These are phyloP conservation scores for Wickerhamiella qilinensis DNA, from an alignment of 805 yeast genomes.

Conservation along the genomic window DNA sequence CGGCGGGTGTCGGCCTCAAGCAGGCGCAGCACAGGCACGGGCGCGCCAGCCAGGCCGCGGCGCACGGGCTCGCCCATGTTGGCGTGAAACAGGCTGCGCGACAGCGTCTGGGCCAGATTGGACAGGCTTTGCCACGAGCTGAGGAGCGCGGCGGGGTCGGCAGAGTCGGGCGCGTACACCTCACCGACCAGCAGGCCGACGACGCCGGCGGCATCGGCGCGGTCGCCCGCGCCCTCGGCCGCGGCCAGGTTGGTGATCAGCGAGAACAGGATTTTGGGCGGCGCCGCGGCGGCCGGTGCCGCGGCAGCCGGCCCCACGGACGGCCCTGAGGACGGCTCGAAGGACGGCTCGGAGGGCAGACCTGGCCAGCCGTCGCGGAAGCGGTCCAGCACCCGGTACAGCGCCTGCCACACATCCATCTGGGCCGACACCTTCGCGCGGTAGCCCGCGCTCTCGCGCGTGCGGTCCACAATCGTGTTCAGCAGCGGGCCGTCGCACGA, in stretches of 20 bases:
- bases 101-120: constrained; percentile 3
- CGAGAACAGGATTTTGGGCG: not conserved
- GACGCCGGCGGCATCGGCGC: constrained; percentile 1
- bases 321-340: no score
- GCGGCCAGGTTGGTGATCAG: constrained; percentile 6
- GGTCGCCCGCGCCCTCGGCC: constrained; percentile 2
- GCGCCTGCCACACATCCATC: no score
- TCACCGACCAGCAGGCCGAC: not conserved
- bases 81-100: not conserved
- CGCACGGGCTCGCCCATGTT: not conserved
- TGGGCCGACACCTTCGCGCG: no score
- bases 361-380: no score
- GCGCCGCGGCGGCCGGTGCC: no score
- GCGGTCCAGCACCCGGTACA: no score
- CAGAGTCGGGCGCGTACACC: not conserved
- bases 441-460: no score
- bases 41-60: not conserved
- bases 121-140: constrained; percentile 5
- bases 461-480: no score
- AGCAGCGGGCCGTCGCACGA: no score
- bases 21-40: constrained; percentile 1
- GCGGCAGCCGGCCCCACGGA: no score
- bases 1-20: constrained; percentile 1
- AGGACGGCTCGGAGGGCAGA: no score
- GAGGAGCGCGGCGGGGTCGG: not conserved